phyloP scores from a whole-genome alignment of 2,329 filamentous ascomycete species.

The Rhynchosporium secalis region DNA sequence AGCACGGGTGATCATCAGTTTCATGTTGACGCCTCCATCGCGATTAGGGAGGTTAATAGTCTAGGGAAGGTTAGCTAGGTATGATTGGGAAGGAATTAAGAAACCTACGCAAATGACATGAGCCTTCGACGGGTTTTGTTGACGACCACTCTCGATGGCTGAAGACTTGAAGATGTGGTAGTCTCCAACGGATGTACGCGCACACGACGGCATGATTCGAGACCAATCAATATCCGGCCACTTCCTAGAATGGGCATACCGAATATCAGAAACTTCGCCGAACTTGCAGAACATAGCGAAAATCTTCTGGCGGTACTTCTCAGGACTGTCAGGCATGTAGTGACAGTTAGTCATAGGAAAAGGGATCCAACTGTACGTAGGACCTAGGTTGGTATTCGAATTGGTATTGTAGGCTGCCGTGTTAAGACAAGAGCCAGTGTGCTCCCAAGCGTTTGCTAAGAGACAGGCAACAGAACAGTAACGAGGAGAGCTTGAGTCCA shows the following conservation, averaged over 20 bases:
- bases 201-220: slow-evolving; percentile 18
- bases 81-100: neutral
- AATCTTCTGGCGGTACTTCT: slow-evolving; percentile 32
- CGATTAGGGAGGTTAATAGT: slow-evolving; percentile 25
- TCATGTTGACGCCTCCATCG: slow-evolving; percentile 15
- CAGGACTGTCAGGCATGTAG: slow-evolving; percentile 13
- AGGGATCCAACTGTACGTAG: slow-evolving; percentile 17
- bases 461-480: slow-evolving; percentile 37
- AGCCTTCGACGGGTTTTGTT: slow-evolving; percentile 16
- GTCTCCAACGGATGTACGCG: slow-evolving; percentile 27
- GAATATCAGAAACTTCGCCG: slow-evolving; percentile 31
- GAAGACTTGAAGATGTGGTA: slow-evolving; percentile 35
- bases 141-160: slow-evolving; percentile 12
- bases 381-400: neutral
- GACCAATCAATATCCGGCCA: slow-evolving; percentile 7
- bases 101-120: slow-evolving; percentile 35
- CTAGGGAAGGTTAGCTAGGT: slow-evolving; percentile 17
- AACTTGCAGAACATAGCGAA: slow-evolving; percentile 32
- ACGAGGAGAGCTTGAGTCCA: slow-evolving; percentile 19
- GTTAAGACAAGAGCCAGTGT: slow-evolving; percentile 26
- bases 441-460: slow-evolving; percentile 29
- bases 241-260: slow-evolving; percentile 27
- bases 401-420: slow-evolving; percentile 10
- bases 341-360: slow-evolving; percentile 16
- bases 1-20: slow-evolving; percentile 25